These are phyloP conservation scores for Cyclotella cryptica DNA, from an alignment of 108 stramenopile species.

Conservation along the genomic window DNA sequence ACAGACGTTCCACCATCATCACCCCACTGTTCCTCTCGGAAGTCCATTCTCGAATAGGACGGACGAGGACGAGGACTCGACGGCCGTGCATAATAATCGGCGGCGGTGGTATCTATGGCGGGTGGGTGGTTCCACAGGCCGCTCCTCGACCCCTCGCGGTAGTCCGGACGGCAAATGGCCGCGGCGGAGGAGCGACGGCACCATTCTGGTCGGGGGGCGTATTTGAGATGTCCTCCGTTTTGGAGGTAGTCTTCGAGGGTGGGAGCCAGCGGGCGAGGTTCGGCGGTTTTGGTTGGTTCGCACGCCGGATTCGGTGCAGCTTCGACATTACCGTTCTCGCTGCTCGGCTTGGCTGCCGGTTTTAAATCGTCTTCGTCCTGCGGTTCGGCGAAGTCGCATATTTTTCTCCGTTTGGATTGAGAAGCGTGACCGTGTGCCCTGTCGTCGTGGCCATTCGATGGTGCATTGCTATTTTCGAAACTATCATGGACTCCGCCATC, in stretches of 20 bases:
- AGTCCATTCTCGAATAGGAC: not conserved
- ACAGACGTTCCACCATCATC: not conserved
- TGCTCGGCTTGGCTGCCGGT: constrained; percentile 4
- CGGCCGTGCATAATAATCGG: constrained; percentile 4
- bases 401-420: constrained; percentile 10
- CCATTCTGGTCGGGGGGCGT: constrained; percentile 41
- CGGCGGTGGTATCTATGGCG: not conserved
- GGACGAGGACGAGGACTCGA: not conserved
- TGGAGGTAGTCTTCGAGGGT: constrained; percentile 35
- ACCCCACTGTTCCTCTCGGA: not conserved
- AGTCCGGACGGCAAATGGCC: not conserved
- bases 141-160: too few relatives aligned
- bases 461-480: too few relatives aligned
- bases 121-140: too few relatives aligned
- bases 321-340: not conserved
- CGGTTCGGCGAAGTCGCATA: too few relatives aligned
- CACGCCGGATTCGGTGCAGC: too few relatives aligned
- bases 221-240: constrained; percentile 13
- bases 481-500: too few relatives aligned
- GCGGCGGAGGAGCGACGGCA: constrained; percentile 5
- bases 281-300: not conserved
- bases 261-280: constrained; percentile 19
- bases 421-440: not conserved
- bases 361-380: constrained; percentile 11
- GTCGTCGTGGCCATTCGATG: not conserved